These are phyloP conservation scores for Salvia rosmarinus DNA, from an alignment of 257 asterid genomes.

Conservation along the genomic window DNA sequence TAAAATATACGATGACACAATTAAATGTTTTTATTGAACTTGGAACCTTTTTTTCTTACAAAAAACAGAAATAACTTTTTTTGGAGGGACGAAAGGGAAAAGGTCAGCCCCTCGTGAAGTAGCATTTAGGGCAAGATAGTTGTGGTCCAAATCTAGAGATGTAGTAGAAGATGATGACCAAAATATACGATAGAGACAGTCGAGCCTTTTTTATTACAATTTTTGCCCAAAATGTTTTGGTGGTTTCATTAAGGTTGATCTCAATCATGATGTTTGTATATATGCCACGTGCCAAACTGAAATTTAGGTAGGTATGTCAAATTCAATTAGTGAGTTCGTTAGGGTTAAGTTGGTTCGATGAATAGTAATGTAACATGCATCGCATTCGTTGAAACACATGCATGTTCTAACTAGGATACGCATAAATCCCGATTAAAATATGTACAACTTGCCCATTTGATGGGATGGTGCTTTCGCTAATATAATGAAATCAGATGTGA, in stretches of 20 bases:
- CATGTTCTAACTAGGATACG: no score
- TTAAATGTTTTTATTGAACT: background rate
- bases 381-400: no score
- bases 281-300: background rate
- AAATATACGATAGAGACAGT: slow-evolving; percentile 5
- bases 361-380: no score
- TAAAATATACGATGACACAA: background rate
- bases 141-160: slow-evolving; percentile 36
- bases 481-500: no score
- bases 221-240: background rate
- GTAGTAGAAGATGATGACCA: background rate
- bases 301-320: background rate
- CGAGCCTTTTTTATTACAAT: background rate
- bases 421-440: no score
- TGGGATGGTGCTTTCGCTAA: background rate
- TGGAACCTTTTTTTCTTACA: background rate
- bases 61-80: background rate
- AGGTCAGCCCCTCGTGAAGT: slow-evolving; percentile 33
- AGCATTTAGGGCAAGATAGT: slow-evolving; percentile 22
- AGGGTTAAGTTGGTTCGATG: no score
- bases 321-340: no score
- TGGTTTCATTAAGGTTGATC: background rate
- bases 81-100: slow-evolving; percentile 20
- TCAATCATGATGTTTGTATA: background rate
- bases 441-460: no score